Conservation (phyloP, 805 yeast species). For the Lipomyces oligophaga region DNA sequence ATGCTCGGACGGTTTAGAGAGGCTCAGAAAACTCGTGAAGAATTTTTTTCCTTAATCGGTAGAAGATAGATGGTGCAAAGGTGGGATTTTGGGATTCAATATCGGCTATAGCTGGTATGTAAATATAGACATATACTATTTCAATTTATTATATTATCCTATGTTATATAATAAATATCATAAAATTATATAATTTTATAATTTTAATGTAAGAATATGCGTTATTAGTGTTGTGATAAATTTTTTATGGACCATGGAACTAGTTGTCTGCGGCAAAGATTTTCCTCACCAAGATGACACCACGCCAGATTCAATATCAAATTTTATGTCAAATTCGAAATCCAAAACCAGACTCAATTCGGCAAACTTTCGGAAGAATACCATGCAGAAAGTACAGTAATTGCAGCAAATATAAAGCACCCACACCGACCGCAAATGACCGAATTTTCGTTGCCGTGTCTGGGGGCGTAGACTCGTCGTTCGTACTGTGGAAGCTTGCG, state of each 20-base stretch:
- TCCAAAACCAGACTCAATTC: no score
- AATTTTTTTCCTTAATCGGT: constrained; percentile 70
- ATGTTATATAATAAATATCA: not conserved
- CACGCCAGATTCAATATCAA: no score
- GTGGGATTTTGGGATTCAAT: no score
- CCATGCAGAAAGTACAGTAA: no score
- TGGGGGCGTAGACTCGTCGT: constrained; percentile 94
- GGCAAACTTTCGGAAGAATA: no score
- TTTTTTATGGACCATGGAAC: no score
- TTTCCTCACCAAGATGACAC: no score
- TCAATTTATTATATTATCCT: not conserved
- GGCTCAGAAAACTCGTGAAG: constrained; percentile 94
- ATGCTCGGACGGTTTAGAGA: constrained; percentile 95
- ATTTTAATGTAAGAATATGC: no score
- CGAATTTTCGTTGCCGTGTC: constrained; percentile 82
- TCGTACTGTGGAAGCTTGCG: constrained; percentile 68
- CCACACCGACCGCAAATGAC: constrained; percentile 14
- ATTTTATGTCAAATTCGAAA: no score
- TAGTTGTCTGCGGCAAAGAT: no score
- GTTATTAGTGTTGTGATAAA: no score
- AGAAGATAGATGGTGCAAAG: constrained; percentile 8
- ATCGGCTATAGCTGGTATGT: not conserved
- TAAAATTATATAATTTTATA: not conserved
- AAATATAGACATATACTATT: not conserved
- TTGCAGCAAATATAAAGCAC: constrained; percentile 13